Evolutionary conservation across 2,329 filamentous ascomycete genomes (phyloP).

Genomic region (Aspergillus sojae): DNA sequence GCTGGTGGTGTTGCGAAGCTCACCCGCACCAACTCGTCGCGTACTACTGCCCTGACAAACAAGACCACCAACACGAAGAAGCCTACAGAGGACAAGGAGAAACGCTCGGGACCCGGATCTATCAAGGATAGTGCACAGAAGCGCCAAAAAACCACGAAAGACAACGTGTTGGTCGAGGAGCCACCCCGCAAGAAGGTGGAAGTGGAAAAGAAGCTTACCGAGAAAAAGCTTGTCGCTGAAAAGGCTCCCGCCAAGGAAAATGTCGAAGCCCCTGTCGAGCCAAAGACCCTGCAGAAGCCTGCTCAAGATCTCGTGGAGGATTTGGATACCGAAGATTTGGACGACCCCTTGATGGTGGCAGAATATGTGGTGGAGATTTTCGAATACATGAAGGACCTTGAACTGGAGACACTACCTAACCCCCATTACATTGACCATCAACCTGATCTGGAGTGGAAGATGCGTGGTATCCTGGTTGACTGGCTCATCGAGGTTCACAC

Average conservation of each 20-base stretch:
- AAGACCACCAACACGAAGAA: conserved; percentile 70
- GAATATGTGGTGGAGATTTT: conserved; percentile 98
- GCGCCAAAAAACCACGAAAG: conserved; percentile 62
- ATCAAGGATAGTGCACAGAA: conserved; percentile 68
- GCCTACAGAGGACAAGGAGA: conserved; percentile 62
- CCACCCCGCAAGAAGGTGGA: conserved; percentile 69
- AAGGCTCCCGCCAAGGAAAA: conserved; percentile 37
- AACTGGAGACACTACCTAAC: conserved; percentile 80
- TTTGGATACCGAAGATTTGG: conserved; percentile 82
- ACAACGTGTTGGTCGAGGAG: conserved; percentile 61
- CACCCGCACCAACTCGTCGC: conserved; percentile 61
- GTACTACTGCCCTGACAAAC: conserved; percentile 60
- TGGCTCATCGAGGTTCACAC: conserved; percentile 99
- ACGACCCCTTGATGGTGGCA: conserved; percentile 96
- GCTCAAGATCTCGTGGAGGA: conserved; percentile 50
- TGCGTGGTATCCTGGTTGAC: conserved; percentile 93
- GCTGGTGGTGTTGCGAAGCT: conserved; percentile 81
- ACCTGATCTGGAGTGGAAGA: conserved; percentile 96
- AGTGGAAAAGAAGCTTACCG: conserved; percentile 52
- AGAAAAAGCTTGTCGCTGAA: conserved; percentile 37
- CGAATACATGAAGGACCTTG: conserved; percentile 87
- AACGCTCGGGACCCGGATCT: conserved; percentile 73
- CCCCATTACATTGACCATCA: conserved; percentile 94
- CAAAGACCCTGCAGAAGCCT: conserved; percentile 46
- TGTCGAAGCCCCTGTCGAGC: conserved; percentile 30